Base-by-base conservation (phyloP, 345 rosid genomes). In the Pistacia integerrima region DNA sequence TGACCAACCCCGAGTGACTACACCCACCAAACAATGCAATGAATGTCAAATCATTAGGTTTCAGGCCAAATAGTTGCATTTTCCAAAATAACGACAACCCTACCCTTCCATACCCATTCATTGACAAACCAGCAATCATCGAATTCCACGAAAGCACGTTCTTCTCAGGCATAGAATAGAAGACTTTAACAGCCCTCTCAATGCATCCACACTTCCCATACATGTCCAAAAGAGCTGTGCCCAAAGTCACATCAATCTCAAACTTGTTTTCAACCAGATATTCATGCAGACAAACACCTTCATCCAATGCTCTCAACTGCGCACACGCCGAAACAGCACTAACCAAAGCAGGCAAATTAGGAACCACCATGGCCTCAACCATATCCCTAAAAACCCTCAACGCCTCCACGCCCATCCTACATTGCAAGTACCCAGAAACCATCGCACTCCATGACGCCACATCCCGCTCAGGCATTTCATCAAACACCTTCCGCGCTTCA, bases 141-240 rank as follows among this genome's bases (percentile, higher is more conserved):
- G 83, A 82, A 73, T 84, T 84, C 87, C 87, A 84, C 0, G 87
- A 74, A 48, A 77, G 73, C 41, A 74, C 36, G 74, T 84, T 84
- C 78, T 72, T 84, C 18, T 22, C 76, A 41, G 70, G 74, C 46
- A 79, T 82, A 63, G 13, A 69, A 36, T 82, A 75, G 70, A 84
- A 84, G 18, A 84, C 76, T 33, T 52, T 3, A 41, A 30, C 51
- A 11, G 85, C 87, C 67, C 75, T 74, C 56, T 44, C 64, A 8
- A 84, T 28, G 67, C 69, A 74, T 69, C 84, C 83, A 61, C 87
- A 84, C 56, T 79, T 84, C 8, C 79, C 71, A 79, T 79, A 82
- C 87, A 77, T 79, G 55, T 79, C 81, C 58, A 84, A 74, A 76
- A 84, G 72, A 8, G 67, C 81, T 25, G 80, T 82, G 20, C 80